Percentiles rank a stretch among this genome's conserved stretches.
These are phyloP conservation scores for Eucalyptus tenuipes DNA, from an alignment of 345 rosid genomes.

Conservation along the genomic window DNA sequence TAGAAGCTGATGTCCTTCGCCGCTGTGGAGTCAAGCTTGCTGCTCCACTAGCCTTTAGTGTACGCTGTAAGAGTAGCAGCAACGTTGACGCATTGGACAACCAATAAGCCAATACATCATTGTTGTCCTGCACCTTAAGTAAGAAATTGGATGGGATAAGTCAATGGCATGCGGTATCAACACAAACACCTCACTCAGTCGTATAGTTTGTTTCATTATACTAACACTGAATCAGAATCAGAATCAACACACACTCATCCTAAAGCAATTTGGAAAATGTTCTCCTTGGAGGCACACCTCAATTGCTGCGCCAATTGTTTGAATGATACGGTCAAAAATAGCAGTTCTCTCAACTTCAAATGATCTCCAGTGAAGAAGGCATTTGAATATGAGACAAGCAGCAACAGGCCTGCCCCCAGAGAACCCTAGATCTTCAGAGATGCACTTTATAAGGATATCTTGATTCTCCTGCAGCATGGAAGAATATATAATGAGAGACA, in stretches of 20 bases:
- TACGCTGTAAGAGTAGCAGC: slow-evolving; percentile 72
- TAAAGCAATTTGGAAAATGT: neutral
- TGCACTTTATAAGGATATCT: slow-evolving; percentile 71
- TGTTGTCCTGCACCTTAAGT: slow-evolving; percentile 65
- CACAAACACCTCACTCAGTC: neutral
- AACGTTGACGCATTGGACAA: slow-evolving; percentile 82
- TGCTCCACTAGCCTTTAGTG: slow-evolving; percentile 76
- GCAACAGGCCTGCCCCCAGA: slow-evolving; percentile 84
- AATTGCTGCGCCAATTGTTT: slow-evolving; percentile 68
- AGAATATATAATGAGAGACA: neutral
- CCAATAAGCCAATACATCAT: slow-evolving; percentile 80
- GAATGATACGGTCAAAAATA: slow-evolving; percentile 80
- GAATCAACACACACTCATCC: neutral
- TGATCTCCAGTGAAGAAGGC: slow-evolving; percentile 90
- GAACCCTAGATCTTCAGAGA: slow-evolving; percentile 81
- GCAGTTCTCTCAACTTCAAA: slow-evolving; percentile 86
- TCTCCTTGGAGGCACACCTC: slow-evolving; percentile 35
- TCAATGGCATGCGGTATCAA: neutral
- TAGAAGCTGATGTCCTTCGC: slow-evolving; percentile 60
- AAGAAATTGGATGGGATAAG: slow-evolving; percentile 6
- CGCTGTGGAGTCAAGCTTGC: slow-evolving; percentile 62
- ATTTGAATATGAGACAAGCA: slow-evolving; percentile 85
- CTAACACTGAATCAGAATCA: neutral
- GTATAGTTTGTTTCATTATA: neutral
- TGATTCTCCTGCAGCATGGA: slow-evolving; percentile 65